Evolutionary conservation across 2,329 filamentous ascomycete species (phyloP), one percentile per base, ranked within the genome.

Genomic region (Trematosphaeria pertusa): DNA sequence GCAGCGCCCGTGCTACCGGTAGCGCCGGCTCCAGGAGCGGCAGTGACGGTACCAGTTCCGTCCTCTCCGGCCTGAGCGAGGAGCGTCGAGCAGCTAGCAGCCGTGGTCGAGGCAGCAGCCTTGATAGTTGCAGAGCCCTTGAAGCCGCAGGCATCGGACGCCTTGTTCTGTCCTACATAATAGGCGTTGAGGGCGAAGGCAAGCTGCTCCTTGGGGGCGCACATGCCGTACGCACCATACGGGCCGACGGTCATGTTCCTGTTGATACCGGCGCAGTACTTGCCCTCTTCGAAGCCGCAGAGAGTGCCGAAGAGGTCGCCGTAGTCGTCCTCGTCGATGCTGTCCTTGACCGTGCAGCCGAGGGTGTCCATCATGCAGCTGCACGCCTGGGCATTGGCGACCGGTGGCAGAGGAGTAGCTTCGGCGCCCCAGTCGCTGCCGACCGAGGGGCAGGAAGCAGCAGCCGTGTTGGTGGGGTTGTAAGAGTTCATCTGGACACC

Each of bases 191-290:
- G 81, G 37, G 85, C 87, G 69, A 83, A 91, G 47, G 83, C 83
- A 31, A 95, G 83, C 80, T 91, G 83, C 73, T 89, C 80, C 58
- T 80, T 79, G 62, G 82, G 65, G 58, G 79, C 78, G 79, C 89
- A 95, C 85, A 91, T 90, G 72, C 84, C 83, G 79, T 89, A 91
- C 37, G 87, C 82, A 59, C 89, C 89, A 72, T 89, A 94, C 51
- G 80, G 75, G 64, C 88, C 89, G 15, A 78, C 81, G 49, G 81
- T 83, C 40, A 81, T 81, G 73, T 92, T 87, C 60, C 79, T 80
- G 54, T 73, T 76, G 73, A 94, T 91, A 43, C 86, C 89, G 18
- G 72, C 74, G 75, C 90, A 94, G 58, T 81, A 79, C 26, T 71
- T 65, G 35, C 73, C 68, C 48, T 78, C 69, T 54, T 69, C 64